Base-by-base conservation (phyloP, 768 basidiomycete genomes). In the Lactarius evosmus region DNA sequence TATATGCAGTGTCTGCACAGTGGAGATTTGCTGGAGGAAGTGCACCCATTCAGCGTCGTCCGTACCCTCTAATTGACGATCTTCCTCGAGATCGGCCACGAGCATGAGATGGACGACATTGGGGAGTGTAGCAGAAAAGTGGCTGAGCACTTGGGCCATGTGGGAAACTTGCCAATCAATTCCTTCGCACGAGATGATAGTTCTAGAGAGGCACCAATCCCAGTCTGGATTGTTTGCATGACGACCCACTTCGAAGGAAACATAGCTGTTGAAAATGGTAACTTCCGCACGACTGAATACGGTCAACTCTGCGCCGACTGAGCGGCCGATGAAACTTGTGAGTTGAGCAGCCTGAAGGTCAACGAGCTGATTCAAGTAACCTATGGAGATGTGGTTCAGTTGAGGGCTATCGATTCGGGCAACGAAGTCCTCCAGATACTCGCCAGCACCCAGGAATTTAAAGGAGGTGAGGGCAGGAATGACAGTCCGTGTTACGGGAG, bases 351-450 rank as follows among this genome's bases (percentile, higher is more conserved):
- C 41, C 8, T 7, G 38, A 32, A 41, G 54, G 41, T 7, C 36
- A 30, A 7, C 11, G 17, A 7, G 52, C 19, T 22, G 53, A 12
- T 41, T 41, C 30, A 7, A 54, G 38, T 30, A 38, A 60, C 11
- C 22, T 12, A 22, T 25, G 2, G 14, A 8, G 7, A 16, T 17
- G 8, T n/a, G n/a, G 25, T 22, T 9, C 7, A 52, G 59, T 40
- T 38, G 58, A 14, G 58, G 58, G 19, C 22, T 8, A 9, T 59
- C 58, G 16, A 60, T 40, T 5, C 12, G 19, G 27, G 50, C 19
- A 4, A 52, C 11, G 34, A 60, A 11, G 11, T 60, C n/a, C 19
- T 60, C 59, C 27, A 60, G 14, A n/a, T 60, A 60, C n/a, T 19
- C 34, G 27, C 38, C 52, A 60, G 22, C 29, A 22, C 27, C 27